phyloP scores from a whole-genome alignment of 805 yeast genomes.

The Ascoidea tarda region DNA sequence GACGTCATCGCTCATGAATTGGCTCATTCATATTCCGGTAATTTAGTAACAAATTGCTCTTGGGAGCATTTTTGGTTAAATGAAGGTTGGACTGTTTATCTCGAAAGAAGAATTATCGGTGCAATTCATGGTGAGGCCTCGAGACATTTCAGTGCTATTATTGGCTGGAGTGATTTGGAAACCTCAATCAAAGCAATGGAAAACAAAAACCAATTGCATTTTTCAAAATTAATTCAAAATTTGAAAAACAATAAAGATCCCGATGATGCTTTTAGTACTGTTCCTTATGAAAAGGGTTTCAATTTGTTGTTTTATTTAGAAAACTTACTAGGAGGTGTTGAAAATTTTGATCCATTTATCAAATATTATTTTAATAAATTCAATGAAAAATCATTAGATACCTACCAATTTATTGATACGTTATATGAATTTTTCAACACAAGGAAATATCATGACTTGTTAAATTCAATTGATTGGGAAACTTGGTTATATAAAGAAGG shows the following conservation, averaged over 20 bases:
- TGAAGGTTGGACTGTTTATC: slow-evolving; percentile 93
- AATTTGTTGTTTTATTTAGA: slow-evolving; percentile 68
- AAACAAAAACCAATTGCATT: slow-evolving; percentile 20
- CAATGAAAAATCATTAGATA: slow-evolving; percentile 60
- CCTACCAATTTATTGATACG: slow-evolving; percentile 67
- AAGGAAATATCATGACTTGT: slow-evolving; percentile 24
- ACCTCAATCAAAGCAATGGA: slow-evolving; percentile 57
- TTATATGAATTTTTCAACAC: slow-evolving; percentile 39
- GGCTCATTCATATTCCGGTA: slow-evolving; percentile 90
- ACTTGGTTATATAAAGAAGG: slow-evolving; percentile 75
- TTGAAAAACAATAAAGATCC: slow-evolving; percentile 64
- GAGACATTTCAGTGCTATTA: slow-evolving; percentile 71
- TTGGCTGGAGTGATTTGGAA: slow-evolving; percentile 78
- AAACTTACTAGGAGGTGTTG: slow-evolving; percentile 46
- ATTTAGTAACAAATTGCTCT: slow-evolving; percentile 76
- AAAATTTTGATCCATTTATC: slow-evolving; percentile 64
- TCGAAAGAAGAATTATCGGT: slow-evolving; percentile 74
- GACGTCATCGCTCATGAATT: slow-evolving; percentile 89
- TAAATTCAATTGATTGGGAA: slow-evolving; percentile 73
- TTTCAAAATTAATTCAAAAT: slow-evolving; percentile 55
- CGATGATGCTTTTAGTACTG: slow-evolving; percentile 77
- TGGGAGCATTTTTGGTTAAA: slow-evolving; percentile 94
- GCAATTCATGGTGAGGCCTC: slow-evolving; percentile 63
- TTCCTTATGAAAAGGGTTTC: slow-evolving; percentile 87
- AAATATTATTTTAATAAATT: slow-evolving; percentile 61